phyloP scores from a whole-genome alignment of 768 basidiomycete species.

The Hygrophorus russula region DNA sequence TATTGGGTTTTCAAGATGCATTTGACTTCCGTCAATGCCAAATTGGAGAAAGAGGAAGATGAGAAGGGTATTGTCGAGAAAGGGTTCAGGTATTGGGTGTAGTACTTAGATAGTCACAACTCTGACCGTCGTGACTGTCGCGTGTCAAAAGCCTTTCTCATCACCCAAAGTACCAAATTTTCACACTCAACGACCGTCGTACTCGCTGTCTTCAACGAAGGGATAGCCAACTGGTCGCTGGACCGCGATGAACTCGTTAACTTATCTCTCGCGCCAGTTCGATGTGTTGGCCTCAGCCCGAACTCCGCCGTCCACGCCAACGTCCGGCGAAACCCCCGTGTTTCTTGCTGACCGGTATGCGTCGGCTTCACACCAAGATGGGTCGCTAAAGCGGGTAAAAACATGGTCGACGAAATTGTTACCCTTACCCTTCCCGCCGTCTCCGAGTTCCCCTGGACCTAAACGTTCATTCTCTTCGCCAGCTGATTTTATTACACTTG shows the following conservation, averaged over 20 bases:
- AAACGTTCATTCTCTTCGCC: conserved; percentile 60
- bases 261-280: conserved; percentile 73
- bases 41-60: no score
- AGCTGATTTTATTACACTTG: conserved; percentile 32
- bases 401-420: conserved; percentile 50
- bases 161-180: no score
- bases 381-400: conserved; percentile 34
- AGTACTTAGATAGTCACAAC: no score
- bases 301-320: conserved; percentile 48
- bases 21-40: no score
- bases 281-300: conserved; percentile 58
- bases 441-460: conserved; percentile 20
- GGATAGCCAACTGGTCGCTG: background rate
- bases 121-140: conserved; percentile 27
- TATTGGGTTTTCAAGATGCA: conserved; percentile 37
- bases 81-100: no score
- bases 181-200: conserved; percentile 26
- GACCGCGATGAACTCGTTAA: conserved; percentile 64
- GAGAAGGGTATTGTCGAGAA: no score
- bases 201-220: conserved; percentile 7
- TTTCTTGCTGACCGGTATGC: conserved; percentile 15
- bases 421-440: conserved; percentile 28
- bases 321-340: conserved; percentile 23
- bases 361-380: conserved; percentile 11
- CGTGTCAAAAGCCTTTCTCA: no score